Base-by-base conservation (phyloP, 2,329 filamentous ascomycete genomes). In the Fusarium tricinctum region DNA sequence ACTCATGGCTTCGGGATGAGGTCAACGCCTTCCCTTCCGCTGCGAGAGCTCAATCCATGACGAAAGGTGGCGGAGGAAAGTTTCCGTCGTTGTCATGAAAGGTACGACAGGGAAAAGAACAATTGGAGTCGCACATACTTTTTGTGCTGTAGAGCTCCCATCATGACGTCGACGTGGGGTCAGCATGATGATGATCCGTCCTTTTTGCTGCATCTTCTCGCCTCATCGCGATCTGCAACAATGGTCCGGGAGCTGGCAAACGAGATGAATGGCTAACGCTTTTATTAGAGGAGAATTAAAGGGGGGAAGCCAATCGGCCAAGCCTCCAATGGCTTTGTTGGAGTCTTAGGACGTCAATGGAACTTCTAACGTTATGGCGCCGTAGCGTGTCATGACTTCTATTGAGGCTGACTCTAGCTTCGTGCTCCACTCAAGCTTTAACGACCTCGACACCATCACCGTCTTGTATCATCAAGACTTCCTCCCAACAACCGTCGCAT, bases 131-230 rank as follows among this genome's bases (percentile, higher is more conserved):
- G 28, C 26, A 50, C 45, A 40, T 58, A 17, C 35, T 56, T 62
- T 47, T 54, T 61, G 38, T 43, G 42, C 43, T 43, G 40, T 14
- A 40, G 33, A 67, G 40, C 30, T 49, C 33, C 35, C 44, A 33
- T 63, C 57, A 69, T 69, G 66, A 69, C 66, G 66, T 69, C 66
- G 66, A 70, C 66, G 66, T 64, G 66, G 66, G 53, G 66, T 69
- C 57, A 70, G n/a, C 40, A 68, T 69, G 52, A 69, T 69, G 62
- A 51, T 68, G 58, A 64, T 52, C 48, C 32, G 23, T 45, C 39
- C 50, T 63, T 38, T 43, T 19, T 39, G 32, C 7, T 26, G 15
- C 28, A 33, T 38, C 17, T n/a, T 38, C 33, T 38, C 33, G 15
- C 23, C 23, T 53, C 30, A 69, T 69, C 66, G 28, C 48, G 42